Percentiles rank a stretch among this genome's conserved stretches.
Evolutionary conservation across 345 rosid species (phyloP).

Genomic region (Gossypium thurberi): DNA sequence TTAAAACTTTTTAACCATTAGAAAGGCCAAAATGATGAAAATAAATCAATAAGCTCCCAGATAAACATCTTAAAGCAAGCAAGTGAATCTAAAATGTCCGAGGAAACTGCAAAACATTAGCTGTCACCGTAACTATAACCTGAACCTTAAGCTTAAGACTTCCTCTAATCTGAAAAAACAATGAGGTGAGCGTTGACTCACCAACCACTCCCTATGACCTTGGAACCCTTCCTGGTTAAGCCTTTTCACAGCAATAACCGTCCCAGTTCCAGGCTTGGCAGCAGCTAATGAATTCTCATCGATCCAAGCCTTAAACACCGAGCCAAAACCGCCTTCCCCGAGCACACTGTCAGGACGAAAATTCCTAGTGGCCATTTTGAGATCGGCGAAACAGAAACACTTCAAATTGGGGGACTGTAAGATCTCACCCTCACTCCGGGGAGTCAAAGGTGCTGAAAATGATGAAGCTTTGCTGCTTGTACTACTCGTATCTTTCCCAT

Average conservation of each 20-base stretch:
- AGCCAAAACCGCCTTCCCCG: slow-evolving; percentile 82
- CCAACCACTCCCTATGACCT: slow-evolving; percentile 82
- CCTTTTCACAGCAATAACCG: slow-evolving; percentile 65
- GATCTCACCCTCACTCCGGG: slow-evolving; percentile 62
- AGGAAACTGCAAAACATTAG: background rate
- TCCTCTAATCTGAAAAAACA: background rate
- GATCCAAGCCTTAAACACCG: slow-evolving; percentile 74
- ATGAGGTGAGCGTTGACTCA: slow-evolving; percentile 32
- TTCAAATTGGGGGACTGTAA: slow-evolving; percentile 54
- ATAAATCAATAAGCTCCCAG: background rate
- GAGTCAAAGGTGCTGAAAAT: slow-evolving; percentile 39
- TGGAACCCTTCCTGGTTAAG: slow-evolving; percentile 58
- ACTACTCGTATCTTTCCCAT: slow-evolving; percentile 37
- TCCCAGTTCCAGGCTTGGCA: slow-evolving; percentile 66
- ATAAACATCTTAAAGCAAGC: slow-evolving; percentile 3
- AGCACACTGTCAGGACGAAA: slow-evolving; percentile 68
- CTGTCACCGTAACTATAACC: background rate
- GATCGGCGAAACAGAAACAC: slow-evolving; percentile 41
- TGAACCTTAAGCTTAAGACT: background rate
- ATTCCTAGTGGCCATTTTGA: slow-evolving; percentile 57
- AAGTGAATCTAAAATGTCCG: background rate
- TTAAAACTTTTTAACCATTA: background rate
- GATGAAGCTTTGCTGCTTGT: slow-evolving; percentile 37
- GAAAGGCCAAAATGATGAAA: background rate
- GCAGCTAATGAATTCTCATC: slow-evolving; percentile 50